Base-by-base conservation (phyloP, 371 early-diverging fungal genomes). In the Mucor sp. region DNA sequence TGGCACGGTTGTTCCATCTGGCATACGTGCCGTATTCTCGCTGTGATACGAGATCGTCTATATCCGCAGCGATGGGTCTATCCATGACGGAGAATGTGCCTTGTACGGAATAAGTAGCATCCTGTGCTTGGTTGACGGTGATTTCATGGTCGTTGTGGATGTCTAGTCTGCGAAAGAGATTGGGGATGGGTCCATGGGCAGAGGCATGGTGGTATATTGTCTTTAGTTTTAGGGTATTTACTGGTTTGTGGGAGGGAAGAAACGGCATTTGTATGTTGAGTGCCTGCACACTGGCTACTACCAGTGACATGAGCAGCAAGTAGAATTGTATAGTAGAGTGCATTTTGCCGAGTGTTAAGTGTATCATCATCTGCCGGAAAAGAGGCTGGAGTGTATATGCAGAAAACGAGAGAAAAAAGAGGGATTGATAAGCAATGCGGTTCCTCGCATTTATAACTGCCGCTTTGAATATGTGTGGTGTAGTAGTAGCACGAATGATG, bases 81-180 rank as follows among this genome's bases (percentile, higher is more conserved):
- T 57, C 58, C 21, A 69, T 60, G 2, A 47, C 43, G 6, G 37
- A 17, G 30, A 56, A 25, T 41, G 41, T 64, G 27, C 65, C 56
- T 21, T 56, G 50, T 14, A 68, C 4, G 28, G 28, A 4, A 32
- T 57, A 62, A 4, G 19, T 23, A 6, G 17, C 9, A 6, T 63
- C 33, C 7, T 60, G 39, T 55, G 30, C 35, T 39, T 63, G 50
- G 17, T 33, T 58, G 7, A 35, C 15, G 37, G 21, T 11, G 1
- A 62, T 32, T 11, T 27, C 7, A 9, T 41, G 5, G 33, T 3
- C 32, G 21, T 37, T 55, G 12, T 35, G 12, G 12, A 82, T 41
- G 44, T 85, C 80, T 39, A 77, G 64, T 53, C 69, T 72, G 50
- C 86, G 77, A 63, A 85, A 87, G 21, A 87, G 79, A 14, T 66